Conservation (phyloP, 805 yeast species). For the Wickerhamomyces alni region DNA sequence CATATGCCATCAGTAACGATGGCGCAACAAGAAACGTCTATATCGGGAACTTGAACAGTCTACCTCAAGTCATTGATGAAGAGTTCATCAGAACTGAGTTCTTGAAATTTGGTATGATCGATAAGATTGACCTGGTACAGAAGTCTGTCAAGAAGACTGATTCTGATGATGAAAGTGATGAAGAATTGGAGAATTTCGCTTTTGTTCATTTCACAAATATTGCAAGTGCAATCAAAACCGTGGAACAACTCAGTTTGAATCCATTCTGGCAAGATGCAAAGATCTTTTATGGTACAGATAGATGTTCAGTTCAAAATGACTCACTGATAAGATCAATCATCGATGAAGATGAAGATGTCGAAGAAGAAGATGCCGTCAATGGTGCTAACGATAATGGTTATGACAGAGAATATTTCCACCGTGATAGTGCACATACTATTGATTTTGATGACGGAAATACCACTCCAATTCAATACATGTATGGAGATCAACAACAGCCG, state of each 20-base stretch:
- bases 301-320: conserved; percentile 52
- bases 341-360: conserved; percentile 10
- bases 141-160: conserved; percentile 27
- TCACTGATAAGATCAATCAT: conserved; percentile 9
- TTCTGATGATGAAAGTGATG: conserved; percentile 17
- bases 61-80: conserved; percentile 32
- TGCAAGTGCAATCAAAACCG: conserved; percentile 79
- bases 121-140: conserved; percentile 56
- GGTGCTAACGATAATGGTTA: conserved; percentile 25
- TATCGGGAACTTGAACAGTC: conserved; percentile 64
- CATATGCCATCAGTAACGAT: conserved; percentile 57
- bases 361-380: conserved; percentile 5
- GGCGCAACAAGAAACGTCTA: conserved; percentile 94
- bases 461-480: conserved; percentile 1
- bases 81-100: conserved; percentile 43
- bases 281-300: conserved; percentile 87
- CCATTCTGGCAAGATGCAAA: conserved; percentile 68
- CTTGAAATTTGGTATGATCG: conserved; percentile 51
- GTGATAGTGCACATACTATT: not conserved
- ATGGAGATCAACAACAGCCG: not conserved
- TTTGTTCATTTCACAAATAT: conserved; percentile 86
- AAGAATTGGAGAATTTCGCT: conserved; percentile 53
- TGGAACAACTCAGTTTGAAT: conserved; percentile 62
- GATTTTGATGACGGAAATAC: not conserved
- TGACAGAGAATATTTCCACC: not conserved